These are phyloP conservation scores for Globisporangium cylindrosporum DNA, from an alignment of 352 stramenopile genomes.

Conservation along the genomic window DNA sequence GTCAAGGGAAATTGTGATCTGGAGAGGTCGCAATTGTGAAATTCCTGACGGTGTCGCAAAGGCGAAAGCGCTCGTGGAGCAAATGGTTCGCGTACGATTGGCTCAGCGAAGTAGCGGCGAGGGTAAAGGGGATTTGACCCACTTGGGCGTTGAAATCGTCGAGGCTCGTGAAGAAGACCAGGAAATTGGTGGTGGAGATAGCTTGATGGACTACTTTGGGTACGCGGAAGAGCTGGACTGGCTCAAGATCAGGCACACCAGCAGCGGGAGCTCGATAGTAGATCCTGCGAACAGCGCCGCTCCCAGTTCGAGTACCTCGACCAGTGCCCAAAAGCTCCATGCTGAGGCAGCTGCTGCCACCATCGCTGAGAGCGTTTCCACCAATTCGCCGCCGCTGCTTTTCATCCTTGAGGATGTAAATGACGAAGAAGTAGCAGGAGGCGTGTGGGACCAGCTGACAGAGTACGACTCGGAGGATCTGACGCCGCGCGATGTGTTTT, in stretches of 20 bases:
- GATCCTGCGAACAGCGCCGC: not conserved
- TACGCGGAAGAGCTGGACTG: conserved; percentile 42
- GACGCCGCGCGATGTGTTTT: conserved; percentile 25
- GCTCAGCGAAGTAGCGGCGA: not conserved
- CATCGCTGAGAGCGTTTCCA: not conserved
- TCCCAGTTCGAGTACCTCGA: not conserved
- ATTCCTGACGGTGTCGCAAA: conserved; percentile 24
- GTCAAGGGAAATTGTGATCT: conserved; percentile 31
- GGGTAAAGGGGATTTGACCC: not conserved
- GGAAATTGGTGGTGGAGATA: not conserved
- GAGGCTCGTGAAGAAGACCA: not conserved
- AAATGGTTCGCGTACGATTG: conserved; percentile 26
- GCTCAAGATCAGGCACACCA: conserved; percentile 7
- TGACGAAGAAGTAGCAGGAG: conserved; percentile 1
- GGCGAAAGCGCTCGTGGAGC: conserved; percentile 19
- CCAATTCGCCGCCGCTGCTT: conserved; percentile 20
- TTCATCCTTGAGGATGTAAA: conserved; percentile 35
- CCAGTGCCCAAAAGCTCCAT: not conserved
- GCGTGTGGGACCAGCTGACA: conserved; percentile 46
- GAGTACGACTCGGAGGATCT: conserved; percentile 68
- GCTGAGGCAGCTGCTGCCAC: not conserved
- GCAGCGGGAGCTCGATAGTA: not conserved
- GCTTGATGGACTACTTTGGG: conserved; percentile 26
- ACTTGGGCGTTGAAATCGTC: conserved; percentile 5
- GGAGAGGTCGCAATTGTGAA: conserved; percentile 30